Evolutionary conservation across 441 rosid genomes (phyloP).

Genomic region (Populus hybrid): DNA sequence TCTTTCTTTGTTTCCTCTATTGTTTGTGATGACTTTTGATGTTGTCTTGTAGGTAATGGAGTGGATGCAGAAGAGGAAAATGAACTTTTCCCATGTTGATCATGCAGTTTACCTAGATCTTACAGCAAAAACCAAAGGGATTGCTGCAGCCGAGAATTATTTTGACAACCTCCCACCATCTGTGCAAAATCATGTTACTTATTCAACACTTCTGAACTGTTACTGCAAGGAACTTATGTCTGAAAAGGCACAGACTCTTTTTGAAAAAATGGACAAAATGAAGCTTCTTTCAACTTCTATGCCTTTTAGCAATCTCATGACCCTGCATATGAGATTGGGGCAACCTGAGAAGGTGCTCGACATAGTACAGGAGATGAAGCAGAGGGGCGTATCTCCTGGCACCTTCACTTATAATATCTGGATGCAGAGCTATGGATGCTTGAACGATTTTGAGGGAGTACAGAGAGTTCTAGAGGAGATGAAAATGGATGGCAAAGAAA

Average conservation of each 20-base stretch:
- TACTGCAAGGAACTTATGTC: slow-evolving; percentile 47
- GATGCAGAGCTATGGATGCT: slow-evolving; percentile 60
- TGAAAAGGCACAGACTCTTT: slow-evolving; percentile 56
- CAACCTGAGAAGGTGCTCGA: slow-evolving; percentile 55
- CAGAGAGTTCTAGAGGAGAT: slow-evolving; percentile 55
- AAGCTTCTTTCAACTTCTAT: slow-evolving; percentile 31
- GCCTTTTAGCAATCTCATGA: slow-evolving; percentile 60
- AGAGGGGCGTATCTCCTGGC: slow-evolving; percentile 32
- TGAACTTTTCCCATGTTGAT: slow-evolving; percentile 40
- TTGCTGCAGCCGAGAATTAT: slow-evolving; percentile 62
- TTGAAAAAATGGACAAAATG: slow-evolving; percentile 55
- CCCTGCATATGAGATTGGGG: slow-evolving; percentile 49
- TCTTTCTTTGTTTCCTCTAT: neutral
- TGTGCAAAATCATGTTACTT: slow-evolving; percentile 36
- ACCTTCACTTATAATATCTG: slow-evolving; percentile 37
- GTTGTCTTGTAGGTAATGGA: slow-evolving; percentile 49
- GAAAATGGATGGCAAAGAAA: slow-evolving; percentile 24
- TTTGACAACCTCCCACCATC: slow-evolving; percentile 38
- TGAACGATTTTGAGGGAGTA: slow-evolving; percentile 54
- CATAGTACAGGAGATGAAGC: slow-evolving; percentile 55
- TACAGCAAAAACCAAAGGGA: slow-evolving; percentile 52
- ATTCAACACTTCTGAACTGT: slow-evolving; percentile 65
- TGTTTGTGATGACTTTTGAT: neutral
- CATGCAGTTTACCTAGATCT: slow-evolving; percentile 42
- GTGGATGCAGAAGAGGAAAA: slow-evolving; percentile 81